Evolutionary conservation across 805 yeast species (phyloP).

Genomic region (Isabelozyma heimii): DNA sequence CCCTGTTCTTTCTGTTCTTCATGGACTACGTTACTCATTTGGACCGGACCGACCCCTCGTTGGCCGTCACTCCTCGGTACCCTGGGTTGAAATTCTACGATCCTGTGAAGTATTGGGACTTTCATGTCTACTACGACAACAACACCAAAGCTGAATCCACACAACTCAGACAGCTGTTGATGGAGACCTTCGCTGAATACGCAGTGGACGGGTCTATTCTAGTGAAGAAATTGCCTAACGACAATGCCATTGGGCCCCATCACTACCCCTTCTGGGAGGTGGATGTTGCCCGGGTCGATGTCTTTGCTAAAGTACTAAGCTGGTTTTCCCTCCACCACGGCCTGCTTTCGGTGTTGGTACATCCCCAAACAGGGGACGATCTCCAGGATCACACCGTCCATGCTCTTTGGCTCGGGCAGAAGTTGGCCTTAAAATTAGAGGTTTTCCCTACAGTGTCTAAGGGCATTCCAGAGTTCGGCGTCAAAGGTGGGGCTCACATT

Average conservation of each 20-base stretch:
- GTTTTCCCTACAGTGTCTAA: slow-evolving; percentile 7
- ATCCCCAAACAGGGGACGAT: slow-evolving; percentile 32
- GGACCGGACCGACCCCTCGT: slow-evolving; percentile 11
- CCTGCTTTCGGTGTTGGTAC: slow-evolving; percentile 27
- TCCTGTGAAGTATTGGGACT: slow-evolving; percentile 30
- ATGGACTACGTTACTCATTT: slow-evolving; percentile 29
- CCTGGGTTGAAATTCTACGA: slow-evolving; percentile 15
- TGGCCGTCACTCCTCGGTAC: slow-evolving; percentile 9
- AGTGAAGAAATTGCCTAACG: slow-evolving; percentile 24
- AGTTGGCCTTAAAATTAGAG: slow-evolving; percentile 14
- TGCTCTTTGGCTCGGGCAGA: slow-evolving; percentile 30
- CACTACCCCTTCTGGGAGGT: slow-evolving; percentile 32
- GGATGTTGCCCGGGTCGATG: slow-evolving; percentile 28
- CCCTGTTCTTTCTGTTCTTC: background rate
- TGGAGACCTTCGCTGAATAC: slow-evolving; percentile 21
- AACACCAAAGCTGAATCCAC: slow-evolving; percentile 18
- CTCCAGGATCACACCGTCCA: slow-evolving; percentile 22
- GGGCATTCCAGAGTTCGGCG: slow-evolving; percentile 26
- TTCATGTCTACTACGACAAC: slow-evolving; percentile 29
- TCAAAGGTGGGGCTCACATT: slow-evolving; percentile 11
- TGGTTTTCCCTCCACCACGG: slow-evolving; percentile 34
- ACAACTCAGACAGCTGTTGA: slow-evolving; percentile 14
- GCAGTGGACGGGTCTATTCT: slow-evolving; percentile 23
- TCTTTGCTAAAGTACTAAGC: slow-evolving; percentile 21
- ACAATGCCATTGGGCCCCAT: slow-evolving; percentile 29